A percentile compares a stretch with the other conserved stretches of the same genome.
Evolutionary conservation across 2,329 filamentous ascomycete genomes (phyloP).

Genomic region (Claviceps sp.): DNA sequence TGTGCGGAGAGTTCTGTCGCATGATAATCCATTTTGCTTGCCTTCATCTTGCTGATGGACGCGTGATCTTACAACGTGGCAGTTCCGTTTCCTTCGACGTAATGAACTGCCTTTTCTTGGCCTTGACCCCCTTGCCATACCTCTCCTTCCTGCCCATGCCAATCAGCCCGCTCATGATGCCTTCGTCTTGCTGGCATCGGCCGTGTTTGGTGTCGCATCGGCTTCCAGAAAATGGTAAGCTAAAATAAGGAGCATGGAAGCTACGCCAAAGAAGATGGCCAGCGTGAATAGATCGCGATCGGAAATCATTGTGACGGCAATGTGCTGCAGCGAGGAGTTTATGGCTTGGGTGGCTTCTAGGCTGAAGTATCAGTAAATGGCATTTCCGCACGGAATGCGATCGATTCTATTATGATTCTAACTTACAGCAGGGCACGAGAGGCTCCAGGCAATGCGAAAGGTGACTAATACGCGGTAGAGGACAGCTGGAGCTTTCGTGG

Average conservation of each 20-base stretch:
- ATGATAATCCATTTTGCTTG: not conserved
- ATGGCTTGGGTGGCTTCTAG: not conserved
- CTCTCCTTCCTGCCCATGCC: not conserved
- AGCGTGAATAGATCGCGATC: constrained; percentile 84
- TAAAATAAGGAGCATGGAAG: constrained; percentile 84
- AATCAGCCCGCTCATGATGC: not conserved
- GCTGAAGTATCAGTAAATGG: not conserved
- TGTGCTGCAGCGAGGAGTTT: constrained; percentile 1
- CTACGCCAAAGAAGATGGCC: constrained; percentile 82
- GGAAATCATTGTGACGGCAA: constrained; percentile 65
- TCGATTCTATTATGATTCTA: not conserved
- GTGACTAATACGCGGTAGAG: not conserved
- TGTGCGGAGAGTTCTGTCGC: not conserved
- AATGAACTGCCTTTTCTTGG: not conserved
- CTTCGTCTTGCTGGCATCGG: constrained; percentile 2
- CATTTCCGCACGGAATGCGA: too few species aligned
- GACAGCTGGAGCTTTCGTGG: constrained; percentile 11
- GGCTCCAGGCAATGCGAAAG: not conserved
- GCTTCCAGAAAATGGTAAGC: constrained; percentile 94
- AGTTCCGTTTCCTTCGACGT: not conserved
- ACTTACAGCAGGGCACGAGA: not conserved
- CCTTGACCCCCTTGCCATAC: not conserved
- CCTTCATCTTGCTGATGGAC: not conserved
- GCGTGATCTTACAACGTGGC: not conserved
- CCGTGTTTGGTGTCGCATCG: constrained; percentile 42